Evolutionary conservation across 1,284 basidiomycete genomes (phyloP).

Genomic region (Austroboletus niveus): DNA sequence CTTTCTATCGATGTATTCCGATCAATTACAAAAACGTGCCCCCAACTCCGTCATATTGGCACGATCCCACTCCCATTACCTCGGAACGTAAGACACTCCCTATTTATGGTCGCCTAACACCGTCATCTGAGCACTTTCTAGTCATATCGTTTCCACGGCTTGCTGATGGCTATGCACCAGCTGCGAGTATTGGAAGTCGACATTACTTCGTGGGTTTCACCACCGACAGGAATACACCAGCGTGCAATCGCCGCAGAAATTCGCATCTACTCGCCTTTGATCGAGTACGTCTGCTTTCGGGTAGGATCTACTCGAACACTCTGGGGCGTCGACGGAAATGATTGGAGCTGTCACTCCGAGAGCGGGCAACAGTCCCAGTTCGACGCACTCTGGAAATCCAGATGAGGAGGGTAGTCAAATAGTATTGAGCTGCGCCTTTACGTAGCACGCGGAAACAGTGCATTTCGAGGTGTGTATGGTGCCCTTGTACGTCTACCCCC

Average conservation of each 20-base stretch:
- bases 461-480: slow-evolving; percentile 21
- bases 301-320: slow-evolving; percentile 26
- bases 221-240: slow-evolving; percentile 23
- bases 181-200: slow-evolving; percentile 30
- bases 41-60: slow-evolving; percentile 33
- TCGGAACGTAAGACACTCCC: slow-evolving; percentile 26
- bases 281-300: slow-evolving; percentile 33
- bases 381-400: slow-evolving; percentile 30
- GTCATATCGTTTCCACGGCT: slow-evolving; percentile 27
- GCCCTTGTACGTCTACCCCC: slow-evolving; percentile 27
- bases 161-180: slow-evolving; percentile 29
- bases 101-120: slow-evolving; percentile 5
- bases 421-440: slow-evolving; percentile 22
- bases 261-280: slow-evolving; percentile 27
- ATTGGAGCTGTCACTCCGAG: slow-evolving; percentile 30
- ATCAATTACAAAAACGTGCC: slow-evolving; percentile 33
- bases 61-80: slow-evolving; percentile 33
- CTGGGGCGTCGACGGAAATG: slow-evolving; percentile 36
- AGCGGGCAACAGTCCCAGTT: slow-evolving; percentile 27
- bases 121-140: slow-evolving; percentile 22
- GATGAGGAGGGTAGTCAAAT: slow-evolving; percentile 11
- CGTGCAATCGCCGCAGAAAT: slow-evolving; percentile 33
- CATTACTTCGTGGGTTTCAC: slow-evolving; percentile 28
- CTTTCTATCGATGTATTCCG: slow-evolving; percentile 25
- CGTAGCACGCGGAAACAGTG: slow-evolving; percentile 22